Conservation (phyloP, 805 yeast genomes). For the Yarrowia deformans region DNA sequence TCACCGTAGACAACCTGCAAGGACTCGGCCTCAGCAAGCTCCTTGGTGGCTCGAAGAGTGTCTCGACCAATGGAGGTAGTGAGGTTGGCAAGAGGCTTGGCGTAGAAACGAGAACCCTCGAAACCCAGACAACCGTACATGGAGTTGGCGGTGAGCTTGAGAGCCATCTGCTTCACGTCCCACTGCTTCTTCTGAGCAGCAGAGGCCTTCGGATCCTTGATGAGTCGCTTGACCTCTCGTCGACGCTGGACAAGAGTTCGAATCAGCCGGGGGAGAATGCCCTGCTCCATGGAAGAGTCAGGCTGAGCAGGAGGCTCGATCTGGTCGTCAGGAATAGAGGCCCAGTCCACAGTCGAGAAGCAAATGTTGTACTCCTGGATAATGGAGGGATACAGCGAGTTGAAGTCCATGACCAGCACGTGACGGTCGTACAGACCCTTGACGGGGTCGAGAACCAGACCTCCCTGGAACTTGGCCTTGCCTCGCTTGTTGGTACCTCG, state of each 20-base stretch:
- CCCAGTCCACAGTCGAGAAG: constrained; percentile 90
- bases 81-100: constrained; percentile 93
- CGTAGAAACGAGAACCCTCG: constrained; percentile 89
- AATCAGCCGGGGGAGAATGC: constrained; percentile 85
- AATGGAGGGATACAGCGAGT: constrained; percentile 94
- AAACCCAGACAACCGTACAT: constrained; percentile 99
- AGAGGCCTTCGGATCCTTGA: constrained; percentile 75
- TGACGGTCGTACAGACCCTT: constrained; percentile 90
- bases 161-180: constrained; percentile 94
- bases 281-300: constrained; percentile 62
- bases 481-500: constrained; percentile 56
- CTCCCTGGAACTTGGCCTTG: constrained; percentile 86
- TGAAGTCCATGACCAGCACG: constrained; percentile 96
- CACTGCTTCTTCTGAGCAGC: constrained; percentile 74
- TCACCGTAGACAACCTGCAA: constrained; percentile 95
- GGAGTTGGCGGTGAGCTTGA: constrained; percentile 97
- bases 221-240: constrained; percentile 84
- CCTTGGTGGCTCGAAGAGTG: constrained; percentile 89
- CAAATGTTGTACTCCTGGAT: constrained; percentile 97
- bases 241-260: constrained; percentile 88
- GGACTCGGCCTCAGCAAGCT: constrained; percentile 83
- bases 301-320: constrained; percentile 79
- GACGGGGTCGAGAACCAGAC: constrained; percentile 95
- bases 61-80: constrained; percentile 96
- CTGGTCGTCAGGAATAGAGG: constrained; percentile 53